Conservation (phyloP, 2,329 filamentous ascomycete genomes). For the Trichophyton schoenleinii region DNA sequence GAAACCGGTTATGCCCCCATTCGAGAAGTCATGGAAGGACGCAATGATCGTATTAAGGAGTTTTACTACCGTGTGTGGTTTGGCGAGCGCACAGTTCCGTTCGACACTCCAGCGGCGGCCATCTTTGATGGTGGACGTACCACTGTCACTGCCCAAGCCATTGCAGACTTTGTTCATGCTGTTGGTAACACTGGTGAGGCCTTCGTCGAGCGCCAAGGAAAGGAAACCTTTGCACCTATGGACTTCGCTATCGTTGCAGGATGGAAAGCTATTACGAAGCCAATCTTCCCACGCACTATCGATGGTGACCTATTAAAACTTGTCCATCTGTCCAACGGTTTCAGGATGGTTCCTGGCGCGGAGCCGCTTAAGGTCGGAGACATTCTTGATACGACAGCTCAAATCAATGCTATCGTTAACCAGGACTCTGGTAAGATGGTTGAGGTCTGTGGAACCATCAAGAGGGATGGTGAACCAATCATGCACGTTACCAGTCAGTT, state of each 20-base stretch:
- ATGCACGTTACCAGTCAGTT: slow-evolving; percentile 99
- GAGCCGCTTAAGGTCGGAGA: slow-evolving; percentile 93
- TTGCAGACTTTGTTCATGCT: slow-evolving; percentile 97
- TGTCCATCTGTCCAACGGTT: slow-evolving; percentile 91
- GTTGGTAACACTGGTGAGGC: slow-evolving; percentile 96
- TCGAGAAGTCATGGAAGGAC: slow-evolving; percentile 85
- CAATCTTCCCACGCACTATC: slow-evolving; percentile 92
- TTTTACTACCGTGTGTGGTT: slow-evolving; percentile 99
- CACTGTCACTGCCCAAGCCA: slow-evolving; percentile 78
- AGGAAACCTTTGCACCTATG: slow-evolving; percentile 92
- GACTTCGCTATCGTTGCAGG: slow-evolving; percentile 97
- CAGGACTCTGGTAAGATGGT: slow-evolving; percentile 99
- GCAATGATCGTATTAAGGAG: slow-evolving; percentile 97
- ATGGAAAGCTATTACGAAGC: slow-evolving; percentile 98
- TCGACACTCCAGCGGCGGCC: slow-evolving; percentile 72
- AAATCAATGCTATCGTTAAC: slow-evolving; percentile 96
- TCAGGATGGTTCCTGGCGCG: slow-evolving; percentile 95
- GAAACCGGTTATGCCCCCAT: slow-evolving; percentile 97
- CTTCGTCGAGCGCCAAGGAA: slow-evolving; percentile 89
- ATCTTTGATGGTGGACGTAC: slow-evolving; percentile 82
- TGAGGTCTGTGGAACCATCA: slow-evolving; percentile 96
- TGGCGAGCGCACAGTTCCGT: slow-evolving; percentile 68
- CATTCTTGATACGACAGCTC: slow-evolving; percentile 78
- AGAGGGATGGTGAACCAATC: slow-evolving; percentile 65
- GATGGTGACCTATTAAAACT: slow-evolving; percentile 93